Evolutionary conservation across 2,329 filamentous ascomycete species (phyloP).

Genomic region (Sordariomycetes sp.): DNA sequence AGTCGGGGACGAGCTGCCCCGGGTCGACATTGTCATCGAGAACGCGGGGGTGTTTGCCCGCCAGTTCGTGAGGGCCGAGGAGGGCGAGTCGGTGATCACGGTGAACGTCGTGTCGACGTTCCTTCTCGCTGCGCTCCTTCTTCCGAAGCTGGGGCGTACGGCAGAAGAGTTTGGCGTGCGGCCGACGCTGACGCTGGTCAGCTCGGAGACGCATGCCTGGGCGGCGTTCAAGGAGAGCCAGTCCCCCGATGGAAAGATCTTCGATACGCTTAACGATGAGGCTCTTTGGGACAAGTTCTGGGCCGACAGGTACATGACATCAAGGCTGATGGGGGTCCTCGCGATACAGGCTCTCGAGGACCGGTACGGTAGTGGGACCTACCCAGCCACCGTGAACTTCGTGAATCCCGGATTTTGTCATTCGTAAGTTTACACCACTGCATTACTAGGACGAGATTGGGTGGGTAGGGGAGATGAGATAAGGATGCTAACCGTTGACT

Average conservation of each 20-base stretch:
- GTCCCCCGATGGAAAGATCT: conserved; percentile 10
- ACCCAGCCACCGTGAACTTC: conserved; percentile 24
- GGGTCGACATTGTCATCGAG: conserved; percentile 29
- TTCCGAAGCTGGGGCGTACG: conserved; percentile 23
- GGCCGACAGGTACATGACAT: conserved; percentile 14
- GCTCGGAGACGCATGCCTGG: conserved; percentile 8
- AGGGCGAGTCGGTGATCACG: conserved; percentile 28
- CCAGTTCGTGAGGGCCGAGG: conserved; percentile 18
- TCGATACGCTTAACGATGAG: conserved; percentile 16
- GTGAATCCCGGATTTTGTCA: conserved; percentile 29
- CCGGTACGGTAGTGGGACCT: background rate
- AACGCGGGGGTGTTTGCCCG: conserved; percentile 22
- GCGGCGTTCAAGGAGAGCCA: conserved; percentile 3
- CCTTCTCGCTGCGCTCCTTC: conserved; percentile 28
- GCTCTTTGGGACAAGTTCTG: conserved; percentile 3
- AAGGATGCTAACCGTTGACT: background rate
- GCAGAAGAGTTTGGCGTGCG: background rate
- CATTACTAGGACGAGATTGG: no score
- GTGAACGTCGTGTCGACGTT: conserved; percentile 37
- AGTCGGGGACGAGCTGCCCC: conserved; percentile 16
- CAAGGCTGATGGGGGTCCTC: conserved; percentile 20
- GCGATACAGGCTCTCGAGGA: conserved; percentile 20
- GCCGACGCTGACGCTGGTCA: conserved; percentile 2
- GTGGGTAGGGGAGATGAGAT: background rate
- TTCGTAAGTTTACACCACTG: conserved; percentile 11